A percentile compares a stretch with the other conserved stretches of the same genome.
Evolutionary conservation across 371 early-diverging fungal species (phyloP).

Genomic region (Syncephalastrum racemosum): DNA sequence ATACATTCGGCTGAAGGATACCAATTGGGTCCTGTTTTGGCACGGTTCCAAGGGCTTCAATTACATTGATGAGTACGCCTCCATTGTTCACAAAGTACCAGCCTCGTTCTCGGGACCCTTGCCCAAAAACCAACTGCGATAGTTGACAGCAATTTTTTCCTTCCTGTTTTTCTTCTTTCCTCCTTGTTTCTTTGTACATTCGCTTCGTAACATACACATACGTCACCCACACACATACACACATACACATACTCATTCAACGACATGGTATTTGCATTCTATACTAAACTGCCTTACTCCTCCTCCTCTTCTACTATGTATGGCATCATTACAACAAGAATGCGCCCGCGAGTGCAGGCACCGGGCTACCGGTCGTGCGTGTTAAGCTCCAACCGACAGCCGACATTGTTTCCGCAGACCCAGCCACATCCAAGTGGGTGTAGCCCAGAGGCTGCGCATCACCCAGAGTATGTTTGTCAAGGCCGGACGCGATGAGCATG

Average conservation of each 20-base stretch:
- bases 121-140: too few relatives aligned
- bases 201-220: too few relatives aligned
- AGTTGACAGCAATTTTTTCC: too few relatives aligned
- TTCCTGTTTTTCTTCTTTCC: too few relatives aligned
- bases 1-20: slow-evolving; percentile 57
- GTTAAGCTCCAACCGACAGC: slow-evolving; percentile 70
- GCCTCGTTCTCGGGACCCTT: slow-evolving; percentile 31
- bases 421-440: slow-evolving; percentile 88
- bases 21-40: slow-evolving; percentile 81
- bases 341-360: slow-evolving; percentile 76
- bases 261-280: too few relatives aligned
- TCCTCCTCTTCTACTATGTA: too few relatives aligned
- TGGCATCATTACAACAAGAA: slow-evolving; percentile 51
- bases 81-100: slow-evolving; percentile 37
- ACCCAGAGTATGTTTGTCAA: slow-evolving; percentile 72
- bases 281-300: too few relatives aligned
- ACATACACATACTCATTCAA: too few relatives aligned
- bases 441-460: slow-evolving; percentile 69
- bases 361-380: slow-evolving; percentile 76
- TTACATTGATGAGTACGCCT: slow-evolving; percentile 31
- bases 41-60: slow-evolving; percentile 59
- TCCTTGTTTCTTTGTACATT: too few relatives aligned
- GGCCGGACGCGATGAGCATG: slow-evolving; percentile 77
- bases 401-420: slow-evolving; percentile 67
- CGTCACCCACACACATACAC: too few relatives aligned